These are phyloP conservation scores for Cystobasidiaceae sp. DNA, from an alignment of 1,284 basidiomycete genomes.

Conservation along the genomic window DNA sequence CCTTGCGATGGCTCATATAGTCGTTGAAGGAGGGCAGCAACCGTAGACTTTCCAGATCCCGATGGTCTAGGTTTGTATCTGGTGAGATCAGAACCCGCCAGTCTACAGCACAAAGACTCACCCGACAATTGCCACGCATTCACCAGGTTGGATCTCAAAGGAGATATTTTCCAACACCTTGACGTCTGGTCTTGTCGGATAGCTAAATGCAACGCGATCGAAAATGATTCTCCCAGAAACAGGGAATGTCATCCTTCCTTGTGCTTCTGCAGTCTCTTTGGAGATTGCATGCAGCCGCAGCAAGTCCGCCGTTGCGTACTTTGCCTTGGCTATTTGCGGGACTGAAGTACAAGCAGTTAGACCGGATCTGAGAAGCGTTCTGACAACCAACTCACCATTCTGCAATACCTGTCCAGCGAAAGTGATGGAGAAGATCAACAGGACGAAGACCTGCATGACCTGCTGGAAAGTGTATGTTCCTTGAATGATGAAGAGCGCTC, in stretches of 20 bases:
- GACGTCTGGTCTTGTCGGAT: constrained; percentile 73
- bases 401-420: constrained; percentile 83
- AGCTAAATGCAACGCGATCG: constrained; percentile 75
- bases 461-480: constrained; percentile 79
- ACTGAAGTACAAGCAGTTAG: background rate
- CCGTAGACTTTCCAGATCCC: constrained; percentile 82
- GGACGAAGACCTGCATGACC: constrained; percentile 82
- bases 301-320: constrained; percentile 66
- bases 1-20: constrained; percentile 74
- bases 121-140: constrained; percentile 79
- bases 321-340: constrained; percentile 23
- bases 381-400: constrained; percentile 62
- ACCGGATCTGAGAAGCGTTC: background rate
- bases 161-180: constrained; percentile 72
- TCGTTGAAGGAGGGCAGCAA: constrained; percentile 73
- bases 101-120: constrained; percentile 18
- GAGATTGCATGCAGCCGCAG: constrained; percentile 61
- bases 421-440: constrained; percentile 88
- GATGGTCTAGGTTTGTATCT: constrained; percentile 54
- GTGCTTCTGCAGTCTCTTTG: constrained; percentile 59
- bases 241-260: constrained; percentile 61
- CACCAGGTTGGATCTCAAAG: constrained; percentile 65
- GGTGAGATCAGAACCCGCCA: background rate
- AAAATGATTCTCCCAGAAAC: constrained; percentile 61
- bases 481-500: constrained; percentile 70